Percentiles rank a stretch among this genome's conserved stretches.
Evolutionary conservation across 345 rosid species (phyloP).

Genomic region (Moricandia moricandioides): DNA sequence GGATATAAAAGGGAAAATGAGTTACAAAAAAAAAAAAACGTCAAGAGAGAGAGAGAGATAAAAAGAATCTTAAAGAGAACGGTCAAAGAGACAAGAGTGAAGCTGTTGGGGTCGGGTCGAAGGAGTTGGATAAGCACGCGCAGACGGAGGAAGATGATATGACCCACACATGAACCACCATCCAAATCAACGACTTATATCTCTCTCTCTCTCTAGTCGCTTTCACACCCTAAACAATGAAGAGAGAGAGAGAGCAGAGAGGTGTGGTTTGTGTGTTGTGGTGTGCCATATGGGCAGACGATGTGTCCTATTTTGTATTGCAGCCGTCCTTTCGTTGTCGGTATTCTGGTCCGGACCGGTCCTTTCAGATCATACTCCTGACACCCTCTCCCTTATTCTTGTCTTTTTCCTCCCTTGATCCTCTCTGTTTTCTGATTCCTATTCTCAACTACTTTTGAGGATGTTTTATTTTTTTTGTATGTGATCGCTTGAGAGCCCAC

Average conservation of each 20-base stretch:
- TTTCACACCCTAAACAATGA: constrained; percentile 28
- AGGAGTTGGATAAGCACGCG: constrained; percentile 37
- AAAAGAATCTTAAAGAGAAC: not conserved
- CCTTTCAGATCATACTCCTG: constrained; percentile 35
- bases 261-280: constrained; percentile 21
- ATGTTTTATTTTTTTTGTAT: not conserved
- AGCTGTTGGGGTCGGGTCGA: constrained; percentile 31
- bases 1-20: not conserved
- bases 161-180: constrained; percentile 31
- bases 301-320: constrained; percentile 28
- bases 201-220: constrained; percentile 33
- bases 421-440: constrained; percentile 23
- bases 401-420: constrained; percentile 22
- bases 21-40: not conserved
- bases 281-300: constrained; percentile 20
- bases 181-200: constrained; percentile 24
- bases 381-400: constrained; percentile 21
- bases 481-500: not conserved
- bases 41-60: not conserved
- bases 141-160: constrained; percentile 22
- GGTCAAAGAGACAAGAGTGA: constrained; percentile 39
- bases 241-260: constrained; percentile 2
- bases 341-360: constrained; percentile 31
- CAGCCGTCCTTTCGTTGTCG: constrained; percentile 40
- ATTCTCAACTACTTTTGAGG: not conserved